Evolutionary conservation across 495 filamentous ascomycete species (phyloP).

Genomic region (Tuber brumale): DNA sequence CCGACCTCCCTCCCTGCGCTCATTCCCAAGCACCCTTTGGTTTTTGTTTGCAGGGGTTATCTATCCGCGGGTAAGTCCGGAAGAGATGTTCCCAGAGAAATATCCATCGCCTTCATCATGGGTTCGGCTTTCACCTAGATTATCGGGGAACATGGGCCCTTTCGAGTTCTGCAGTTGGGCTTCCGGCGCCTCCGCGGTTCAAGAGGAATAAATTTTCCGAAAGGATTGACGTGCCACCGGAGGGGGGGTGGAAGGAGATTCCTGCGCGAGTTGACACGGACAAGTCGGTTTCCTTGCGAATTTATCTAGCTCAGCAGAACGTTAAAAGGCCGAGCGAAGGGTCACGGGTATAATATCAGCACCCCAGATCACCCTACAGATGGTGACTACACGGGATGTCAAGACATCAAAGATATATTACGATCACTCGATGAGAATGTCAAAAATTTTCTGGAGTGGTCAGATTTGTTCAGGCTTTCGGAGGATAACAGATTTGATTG

Average conservation of each 20-base stretch:
- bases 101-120: background rate
- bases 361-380: constrained; percentile 57
- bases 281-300: constrained; percentile 49
- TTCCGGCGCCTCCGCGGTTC: background rate
- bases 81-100: background rate
- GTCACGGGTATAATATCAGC: constrained; percentile 58
- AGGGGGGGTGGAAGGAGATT: constrained; percentile 48
- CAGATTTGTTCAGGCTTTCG: constrained; percentile 46
- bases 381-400: constrained; percentile 58
- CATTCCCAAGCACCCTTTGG: background rate
- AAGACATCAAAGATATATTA: constrained; percentile 50
- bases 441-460: constrained; percentile 49
- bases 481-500: constrained; percentile 24
- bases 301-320: constrained; percentile 52
- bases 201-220: constrained; percentile 46
- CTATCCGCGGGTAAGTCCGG: background rate
- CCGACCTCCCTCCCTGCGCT: background rate
- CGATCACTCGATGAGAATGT: constrained; percentile 47
- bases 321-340: constrained; percentile 51
- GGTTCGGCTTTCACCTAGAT: background rate
- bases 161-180: background rate
- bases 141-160: constrained; percentile 11
- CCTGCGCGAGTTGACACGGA: constrained; percentile 42
- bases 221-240: constrained; percentile 43
- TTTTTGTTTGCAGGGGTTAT: background rate